Base-by-base conservation (phyloP, 441 rosid species). In the Aquilaria agallochum region DNA sequence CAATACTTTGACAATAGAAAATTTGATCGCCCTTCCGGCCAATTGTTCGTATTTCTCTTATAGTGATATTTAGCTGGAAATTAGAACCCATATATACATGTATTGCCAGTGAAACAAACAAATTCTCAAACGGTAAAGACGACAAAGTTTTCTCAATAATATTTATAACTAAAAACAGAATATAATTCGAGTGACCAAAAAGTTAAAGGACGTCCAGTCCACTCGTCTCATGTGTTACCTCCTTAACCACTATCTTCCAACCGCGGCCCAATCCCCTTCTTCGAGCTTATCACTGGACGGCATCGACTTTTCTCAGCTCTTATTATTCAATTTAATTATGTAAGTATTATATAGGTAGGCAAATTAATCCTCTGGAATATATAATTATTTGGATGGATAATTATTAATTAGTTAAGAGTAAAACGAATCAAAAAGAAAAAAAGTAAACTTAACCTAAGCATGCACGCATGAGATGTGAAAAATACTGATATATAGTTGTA, bases 241-340 rank as follows among this genome's bases (percentile, higher is more conserved):
- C 11, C 44, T 15, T 68, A 9, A 34, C 70, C 1, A 20, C 27
- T 63, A 55, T 63, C 68, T 34, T 60, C 63, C 68, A 58, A 56
- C 42, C 7, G 27, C 1, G 27, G 27, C 27, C 42, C 5, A 36
- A 36, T 56, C 36, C 51, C 62, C 44, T 27, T 45, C 49, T 36
- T 65, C 70, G 56, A 31, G 63, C 31, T 54, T 62, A 65, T 65
- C 66, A 56, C 54, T 53, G 76, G 73, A 65, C 67, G 78, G 72
- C 78, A 64, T 72, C 65, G 65, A 36, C 78, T 56, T 71, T 58
- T 66, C 69, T 70, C 14, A 44, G 49, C 55, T 31, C 59, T 50
- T 57, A 33, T 50, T 5, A 1, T 4, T 50, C 46, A 31, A 47
- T 14, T 55, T 60, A 13, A 6, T 50, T 14, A 7, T 4, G 3